Evolutionary conservation across 1,139 yeast species (phyloP), one percentile per base, ranked within the genome.

Genomic region (Nakaseomyces uthaithaninus): DNA sequence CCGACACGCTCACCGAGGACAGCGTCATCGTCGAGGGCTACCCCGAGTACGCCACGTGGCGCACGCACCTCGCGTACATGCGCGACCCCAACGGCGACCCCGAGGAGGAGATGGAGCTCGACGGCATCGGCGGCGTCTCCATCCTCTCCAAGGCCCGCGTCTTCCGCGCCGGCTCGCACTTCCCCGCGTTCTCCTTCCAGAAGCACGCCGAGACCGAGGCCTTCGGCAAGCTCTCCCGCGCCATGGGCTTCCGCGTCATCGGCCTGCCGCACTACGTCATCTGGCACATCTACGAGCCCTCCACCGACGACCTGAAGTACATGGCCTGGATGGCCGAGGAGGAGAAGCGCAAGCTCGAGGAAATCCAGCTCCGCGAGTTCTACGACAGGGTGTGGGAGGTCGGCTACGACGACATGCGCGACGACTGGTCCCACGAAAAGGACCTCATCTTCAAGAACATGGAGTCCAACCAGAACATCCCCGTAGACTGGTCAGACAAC

Each of bases 271-370:
- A 86, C 64, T 86, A 86, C 59, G 84, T 89, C 1, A 72, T 86
- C 33, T 85, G 95, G 95, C 89, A 80, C 60, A 80, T 80, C 42
- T 80, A 80, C 62, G 95, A 84, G 55, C 89, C 94, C 16, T 80
- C 89, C 6, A 71, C 79, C 3, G 94, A 83, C 54, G 94, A 84
- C 65, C 68, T 83, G 64, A 81, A 84, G 64, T 94, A 86, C 59
- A 86, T 86, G 95, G 94, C 83, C 59, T 85, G 94, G 94, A 83
- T 86, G 94, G 95, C 94, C 1, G 75, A 83, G 54, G 95, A 86
- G 62, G 95, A 86, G 60, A 77, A 77, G 43, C 74, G 93, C 49
- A 77, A 75, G 51, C 68, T 73, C 47, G 81, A 76, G 58, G 86
- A 82, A 54, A 77, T 74, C 37, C 73, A 75, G 57, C 67, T 78